Percentiles rank a stretch among this genome's conserved stretches.
Evolutionary conservation across 441 rosid species (phyloP).

Genomic region (Adansonia madagascariensis): DNA sequence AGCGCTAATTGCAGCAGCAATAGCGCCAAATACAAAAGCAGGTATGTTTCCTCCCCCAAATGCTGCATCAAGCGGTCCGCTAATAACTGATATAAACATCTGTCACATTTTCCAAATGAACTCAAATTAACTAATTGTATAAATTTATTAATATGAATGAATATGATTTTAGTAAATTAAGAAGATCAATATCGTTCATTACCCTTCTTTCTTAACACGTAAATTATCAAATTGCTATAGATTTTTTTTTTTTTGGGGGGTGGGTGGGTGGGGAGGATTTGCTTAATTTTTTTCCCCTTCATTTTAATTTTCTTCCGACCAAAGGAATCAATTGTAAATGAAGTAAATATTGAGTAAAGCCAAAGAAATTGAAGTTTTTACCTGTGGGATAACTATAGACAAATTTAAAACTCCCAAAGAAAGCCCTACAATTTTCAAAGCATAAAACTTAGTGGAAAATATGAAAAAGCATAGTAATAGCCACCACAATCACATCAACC

Average conservation of each 20-base stretch:
- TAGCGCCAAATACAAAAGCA: conserved; percentile 37
- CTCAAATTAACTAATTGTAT: background rate
- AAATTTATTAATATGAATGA: background rate
- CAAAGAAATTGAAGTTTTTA: conserved; percentile 15
- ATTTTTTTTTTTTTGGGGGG: background rate
- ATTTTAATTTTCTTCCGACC: background rate
- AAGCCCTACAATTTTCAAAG: conserved; percentile 50
- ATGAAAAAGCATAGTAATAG: background rate
- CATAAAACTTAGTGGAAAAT: background rate
- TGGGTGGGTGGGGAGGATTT: too few relatives aligned
- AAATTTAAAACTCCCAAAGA: conserved; percentile 85
- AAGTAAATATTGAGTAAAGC: background rate
- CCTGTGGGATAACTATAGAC: conserved; percentile 86
- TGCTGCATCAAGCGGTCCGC: conserved; percentile 56
- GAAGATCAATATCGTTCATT: background rate
- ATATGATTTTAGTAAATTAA: background rate
- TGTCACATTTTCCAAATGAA: conserved; percentile 25
- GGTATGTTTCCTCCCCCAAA: conserved; percentile 75
- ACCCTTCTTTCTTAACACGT: background rate
- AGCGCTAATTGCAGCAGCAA: conserved; percentile 9
- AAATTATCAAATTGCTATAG: background rate
- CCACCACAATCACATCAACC: background rate
- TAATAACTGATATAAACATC: conserved; percentile 56
- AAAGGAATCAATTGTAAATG: background rate
- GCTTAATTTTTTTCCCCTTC: too few relatives aligned